Base-by-base conservation (phyloP, 768 basidiomycete species). In the Leucocoprinus sp. region DNA sequence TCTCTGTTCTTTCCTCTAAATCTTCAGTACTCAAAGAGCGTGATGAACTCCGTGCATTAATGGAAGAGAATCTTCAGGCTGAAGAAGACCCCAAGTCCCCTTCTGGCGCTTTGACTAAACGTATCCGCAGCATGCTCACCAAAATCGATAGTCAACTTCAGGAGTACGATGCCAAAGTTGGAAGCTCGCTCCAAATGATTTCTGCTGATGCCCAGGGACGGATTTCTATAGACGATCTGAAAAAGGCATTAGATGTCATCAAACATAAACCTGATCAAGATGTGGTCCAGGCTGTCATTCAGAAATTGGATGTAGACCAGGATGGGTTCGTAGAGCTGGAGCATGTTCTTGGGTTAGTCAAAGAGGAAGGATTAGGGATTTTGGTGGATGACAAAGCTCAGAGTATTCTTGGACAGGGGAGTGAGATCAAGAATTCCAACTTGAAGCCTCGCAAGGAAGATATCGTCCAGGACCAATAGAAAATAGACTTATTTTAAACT, bases 1-100 rank as follows among this genome's bases (percentile, higher is more conserved):
- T 98, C 45, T 82, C 85, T 2, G 77, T 98, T 57, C 70, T 98
- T 43, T 93, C 92, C 14, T 87, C 95, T 48, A 93, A 87, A 62
- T 95, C 91, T 3, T 88, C 85, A 51, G 93, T 98, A 27, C 75
- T 98, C 48, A 93, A 97, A 67, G 96, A 99, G 65, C 84, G 95
- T 28, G 82, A 86, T 54, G 96, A 98, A 65, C 76, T 98, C 19
- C 80, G 82, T 24, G 74, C 74, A 6, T 69, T 99, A n/a, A 91
- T 98, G 84, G 83, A 92, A 55, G 93, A 97, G 65, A 96, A 95
- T 63, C 60, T 93, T 49, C 76, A 82, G 56, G 82, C 89, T 3
- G 91, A 93, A 60, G 88, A 92, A 71, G 82, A 86, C 56, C 83
- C 85, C 48, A 82, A 80, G 61, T 85, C 82, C n/a, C 81, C 82